Percentiles rank a stretch among this genome's conserved stretches.
These are phyloP conservation scores for Fusarium sulawesiense DNA, from an alignment of 2,329 filamentous ascomycete genomes.

Conservation along the genomic window DNA sequence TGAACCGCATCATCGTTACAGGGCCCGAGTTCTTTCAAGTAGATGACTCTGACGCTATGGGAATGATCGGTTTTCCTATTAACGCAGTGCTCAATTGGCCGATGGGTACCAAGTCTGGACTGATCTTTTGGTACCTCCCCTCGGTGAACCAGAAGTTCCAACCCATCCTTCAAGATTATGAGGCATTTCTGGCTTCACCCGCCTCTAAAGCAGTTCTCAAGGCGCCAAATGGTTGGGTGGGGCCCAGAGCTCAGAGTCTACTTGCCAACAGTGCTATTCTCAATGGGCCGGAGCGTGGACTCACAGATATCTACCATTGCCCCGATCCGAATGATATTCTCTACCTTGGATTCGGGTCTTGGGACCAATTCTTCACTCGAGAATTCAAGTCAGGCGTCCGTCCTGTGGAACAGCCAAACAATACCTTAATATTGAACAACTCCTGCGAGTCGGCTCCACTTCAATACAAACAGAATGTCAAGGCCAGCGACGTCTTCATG, in stretches of 20 bases:
- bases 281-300: rapidly evolving
- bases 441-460: slow-evolving; percentile 65
- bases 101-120: not conserved
- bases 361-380: not conserved
- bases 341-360: not conserved
- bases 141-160: not conserved
- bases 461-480: slow-evolving; percentile 58
- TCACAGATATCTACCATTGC: not conserved
- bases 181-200: not conserved
- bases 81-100: not conserved
- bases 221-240: not conserved
- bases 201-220: not conserved
- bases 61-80: not conserved
- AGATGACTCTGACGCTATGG: rapidly evolving
- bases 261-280: not conserved
- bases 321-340: rapidly evolving
- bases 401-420: not conserved
- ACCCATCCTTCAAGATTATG: not conserved
- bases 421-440: not conserved
- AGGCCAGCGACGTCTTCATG: slow-evolving; percentile 71
- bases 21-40: rapidly evolving
- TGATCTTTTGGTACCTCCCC: not conserved
- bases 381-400: not conserved
- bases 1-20: rapidly evolving
- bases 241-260: rapidly evolving